Base-by-base conservation (phyloP, 306 rosid species). In the Gastrolobium bilobum region DNA sequence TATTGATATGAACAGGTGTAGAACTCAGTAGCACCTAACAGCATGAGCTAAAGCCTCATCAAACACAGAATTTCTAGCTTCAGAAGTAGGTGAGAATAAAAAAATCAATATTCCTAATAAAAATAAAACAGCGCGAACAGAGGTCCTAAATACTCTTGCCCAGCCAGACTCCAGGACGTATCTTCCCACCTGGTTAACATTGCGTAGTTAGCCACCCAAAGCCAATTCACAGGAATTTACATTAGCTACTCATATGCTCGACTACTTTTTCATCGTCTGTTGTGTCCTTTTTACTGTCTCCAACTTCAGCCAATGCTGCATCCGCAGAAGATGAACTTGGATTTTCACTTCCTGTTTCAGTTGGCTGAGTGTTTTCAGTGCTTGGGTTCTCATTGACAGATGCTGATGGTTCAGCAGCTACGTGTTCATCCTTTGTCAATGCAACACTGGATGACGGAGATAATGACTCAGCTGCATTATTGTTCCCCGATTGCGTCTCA, bases 171-270 rank as follows among this genome's bases (percentile, higher is more conserved):
- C 85, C 78, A 81, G 81, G 67, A 71, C 81, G 75, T 82, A 87
- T 79, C 91, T 75, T 84, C 91, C 97, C 93, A 88, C 94, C 91
- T 73, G 79, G 84, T 90, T 83, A 84, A 87, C 81, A 77, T 63
- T 71, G 91, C 87, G 68, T 43, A 65, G 84, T 86, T 89, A 84
- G 90, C 89, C 87, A 69, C 74, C 82, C 66, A 75, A 75, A 83
- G 84, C 89, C 38, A 83, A 81, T 76, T 79, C 81, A 79, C 62
- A 67, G 76, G 65, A 86, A 89, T 90, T 85, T 85, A 86, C 90
- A 87, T 68, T 83, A 89, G 85, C 87, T 89, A 61, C 71, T 84
- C 71, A 74, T 20, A 8, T 81, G 60, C 30, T 87, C 77, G 2
- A 43, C 77, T 56, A 8, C 86, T 39, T 87, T 82, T 30, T 78